These are phyloP conservation scores for Thielaviopsis populi DNA, from an alignment of 2,329 filamentous ascomycete species.

Conservation along the genomic window DNA sequence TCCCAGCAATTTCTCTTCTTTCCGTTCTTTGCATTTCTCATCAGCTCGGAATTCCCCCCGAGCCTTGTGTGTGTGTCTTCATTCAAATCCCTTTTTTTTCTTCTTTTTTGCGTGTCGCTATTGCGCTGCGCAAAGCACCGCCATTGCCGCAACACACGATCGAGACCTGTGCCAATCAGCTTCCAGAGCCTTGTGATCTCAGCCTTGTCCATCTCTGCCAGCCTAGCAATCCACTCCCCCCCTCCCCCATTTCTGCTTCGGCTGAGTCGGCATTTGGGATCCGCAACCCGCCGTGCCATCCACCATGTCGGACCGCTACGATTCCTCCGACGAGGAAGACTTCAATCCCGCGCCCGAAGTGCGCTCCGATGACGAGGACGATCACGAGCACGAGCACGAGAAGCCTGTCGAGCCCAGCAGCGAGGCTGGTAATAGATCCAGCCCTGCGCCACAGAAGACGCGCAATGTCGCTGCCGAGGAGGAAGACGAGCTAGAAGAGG, in stretches of 20 bases:
- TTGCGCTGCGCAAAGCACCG: neutral
- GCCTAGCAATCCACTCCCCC: neutral
- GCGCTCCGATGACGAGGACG: conserved; percentile 54
- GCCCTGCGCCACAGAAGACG: conserved; percentile 10
- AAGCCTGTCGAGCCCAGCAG: conserved; percentile 21
- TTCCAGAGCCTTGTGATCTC: neutral
- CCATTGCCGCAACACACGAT: neutral
- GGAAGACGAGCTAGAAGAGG: conserved; percentile 14
- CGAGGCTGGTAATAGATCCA: conserved; percentile 13
- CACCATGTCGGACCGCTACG: conserved; percentile 20
- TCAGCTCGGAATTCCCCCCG: neutral
- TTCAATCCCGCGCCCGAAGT: conserved; percentile 74
- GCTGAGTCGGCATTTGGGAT: neutral
- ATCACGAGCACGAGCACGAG: conserved; percentile 27
- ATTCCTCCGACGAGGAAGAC: conserved; percentile 64
- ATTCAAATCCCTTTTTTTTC: neutral
- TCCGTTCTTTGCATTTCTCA: neutral
- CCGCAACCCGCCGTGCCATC: neutral
- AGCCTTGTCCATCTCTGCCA: neutral
- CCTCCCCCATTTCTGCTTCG: too few species aligned
- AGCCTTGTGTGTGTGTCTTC: neutral
- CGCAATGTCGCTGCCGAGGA: conserved; percentile 9
- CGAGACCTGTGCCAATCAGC: neutral
- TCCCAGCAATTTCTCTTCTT: neutral
- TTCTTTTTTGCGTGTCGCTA: neutral